These are phyloP conservation scores for Warburgia ugandensis DNA, from an alignment of 164 flowering plant species.

Conservation along the genomic window DNA sequence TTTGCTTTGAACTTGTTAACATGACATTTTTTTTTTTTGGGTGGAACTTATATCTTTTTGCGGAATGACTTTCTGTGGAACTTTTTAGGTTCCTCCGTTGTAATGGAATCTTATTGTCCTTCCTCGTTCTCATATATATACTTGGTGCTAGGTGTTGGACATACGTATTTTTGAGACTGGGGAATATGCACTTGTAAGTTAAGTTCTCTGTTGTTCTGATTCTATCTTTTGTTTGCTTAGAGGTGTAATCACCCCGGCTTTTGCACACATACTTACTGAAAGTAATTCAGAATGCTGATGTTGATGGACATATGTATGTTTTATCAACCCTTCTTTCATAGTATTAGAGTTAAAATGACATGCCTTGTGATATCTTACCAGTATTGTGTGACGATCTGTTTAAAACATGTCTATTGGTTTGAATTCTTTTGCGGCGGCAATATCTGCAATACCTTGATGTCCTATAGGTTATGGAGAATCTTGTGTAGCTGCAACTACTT, in stretches of 20 bases:
- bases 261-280: too few relatives aligned
- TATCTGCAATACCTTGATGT: too few relatives aligned
- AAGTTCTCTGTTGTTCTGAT: neutral
- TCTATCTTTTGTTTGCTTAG: slow-evolving; percentile 1
- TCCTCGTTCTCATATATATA: neutral
- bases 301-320: neutral
- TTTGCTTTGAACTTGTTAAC: neutral
- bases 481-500: too few relatives aligned
- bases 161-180: slow-evolving; percentile 78
- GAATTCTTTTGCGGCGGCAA: neutral
- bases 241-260: too few relatives aligned
- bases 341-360: neutral
- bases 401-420: neutral
- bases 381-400: neutral
- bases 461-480: too few relatives aligned
- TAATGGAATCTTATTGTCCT: neutral
- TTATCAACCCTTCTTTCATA: neutral
- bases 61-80: neutral
- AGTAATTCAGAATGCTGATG: neutral
- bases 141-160: slow-evolving; percentile 62
- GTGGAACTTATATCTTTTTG: neutral
- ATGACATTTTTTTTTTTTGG: neutral
- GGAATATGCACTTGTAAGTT: slow-evolving; percentile 84
- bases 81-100: neutral
- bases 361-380: neutral